Evolutionary conservation across 129 eudicot genomes (phyloP).

Genomic region (Mikania micrantha): DNA sequence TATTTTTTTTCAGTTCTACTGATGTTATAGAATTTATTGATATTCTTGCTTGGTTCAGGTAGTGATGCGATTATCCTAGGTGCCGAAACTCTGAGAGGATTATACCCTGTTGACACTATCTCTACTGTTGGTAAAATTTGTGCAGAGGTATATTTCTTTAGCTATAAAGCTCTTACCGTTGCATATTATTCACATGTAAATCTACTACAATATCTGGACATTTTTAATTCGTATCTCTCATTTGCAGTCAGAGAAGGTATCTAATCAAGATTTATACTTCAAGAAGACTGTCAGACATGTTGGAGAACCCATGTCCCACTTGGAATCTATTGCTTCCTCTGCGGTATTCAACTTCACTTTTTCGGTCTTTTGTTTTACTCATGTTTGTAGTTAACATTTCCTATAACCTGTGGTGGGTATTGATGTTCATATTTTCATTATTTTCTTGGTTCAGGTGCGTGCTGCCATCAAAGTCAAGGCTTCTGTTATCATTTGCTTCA

Average conservation of each 20-base stretch:
- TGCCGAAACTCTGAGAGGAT: constrained; percentile 71
- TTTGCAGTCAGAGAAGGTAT: constrained; percentile 78
- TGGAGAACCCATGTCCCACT: constrained; percentile 78
- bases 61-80: constrained; percentile 73
- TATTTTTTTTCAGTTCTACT: too few relatives aligned
- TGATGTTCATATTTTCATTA: background rate
- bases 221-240: background rate
- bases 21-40: background rate
- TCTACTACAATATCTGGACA: background rate
- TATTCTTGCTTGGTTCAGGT: constrained; percentile 34
- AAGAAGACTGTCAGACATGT: constrained; percentile 59
- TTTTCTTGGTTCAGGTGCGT: constrained; percentile 44
- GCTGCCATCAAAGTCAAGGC: constrained; percentile 90
- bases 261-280: constrained; percentile 65
- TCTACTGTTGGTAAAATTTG: constrained; percentile 75
- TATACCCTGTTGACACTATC: constrained; percentile 71
- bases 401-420: background rate
- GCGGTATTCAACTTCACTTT: constrained; percentile 41
- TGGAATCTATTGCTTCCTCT: constrained; percentile 83
- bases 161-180: background rate
- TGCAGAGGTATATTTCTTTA: constrained; percentile 49
- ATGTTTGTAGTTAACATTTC: background rate
- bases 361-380: background rate
- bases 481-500: constrained; percentile 78
- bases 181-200: too few relatives aligned